These are phyloP conservation scores for Boletus insuetus DNA, from an alignment of 768 basidiomycete species.

Conservation along the genomic window DNA sequence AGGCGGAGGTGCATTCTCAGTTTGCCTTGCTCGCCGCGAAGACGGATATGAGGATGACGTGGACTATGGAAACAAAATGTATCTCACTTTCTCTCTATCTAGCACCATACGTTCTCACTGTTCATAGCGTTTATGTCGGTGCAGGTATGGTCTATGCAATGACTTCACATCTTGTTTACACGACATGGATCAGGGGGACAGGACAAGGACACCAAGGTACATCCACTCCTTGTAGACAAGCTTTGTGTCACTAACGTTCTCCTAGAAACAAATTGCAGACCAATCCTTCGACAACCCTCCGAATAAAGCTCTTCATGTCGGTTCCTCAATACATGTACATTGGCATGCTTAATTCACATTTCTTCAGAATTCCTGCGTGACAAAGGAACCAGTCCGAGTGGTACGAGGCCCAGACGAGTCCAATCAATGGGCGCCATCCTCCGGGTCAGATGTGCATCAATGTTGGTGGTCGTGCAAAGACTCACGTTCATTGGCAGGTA, in stretches of 20 bases:
- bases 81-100: slow-evolving; percentile 5
- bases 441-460: too few relatives aligned
- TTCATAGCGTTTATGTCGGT: slow-evolving; percentile 34
- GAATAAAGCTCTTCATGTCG: slow-evolving; percentile 23
- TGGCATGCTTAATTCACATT: neutral
- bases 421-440: slow-evolving; percentile 18
- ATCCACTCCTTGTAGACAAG: neutral
- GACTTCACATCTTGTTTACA: neutral
- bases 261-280: slow-evolving; percentile 19
- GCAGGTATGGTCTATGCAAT: slow-evolving; percentile 15
- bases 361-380: slow-evolving; percentile 30
- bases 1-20: neutral
- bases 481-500: slow-evolving; percentile 18
- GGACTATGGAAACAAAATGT: slow-evolving; percentile 35
- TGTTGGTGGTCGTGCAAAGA: neutral
- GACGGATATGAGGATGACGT: neutral
- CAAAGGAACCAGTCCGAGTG: slow-evolving; percentile 36
- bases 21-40: neutral
- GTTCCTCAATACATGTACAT: neutral
- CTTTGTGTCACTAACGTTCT: neutral
- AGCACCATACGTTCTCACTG: neutral
- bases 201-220: slow-evolving; percentile 6
- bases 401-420: slow-evolving; percentile 28
- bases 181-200: slow-evolving; percentile 21
- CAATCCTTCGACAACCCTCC: slow-evolving; percentile 23